A percentile compares a stretch with the other conserved stretches of the same genome.
These are phyloP conservation scores for Globisporangium parvum DNA, from an alignment of 352 stramenopile genomes.

Conservation along the genomic window DNA sequence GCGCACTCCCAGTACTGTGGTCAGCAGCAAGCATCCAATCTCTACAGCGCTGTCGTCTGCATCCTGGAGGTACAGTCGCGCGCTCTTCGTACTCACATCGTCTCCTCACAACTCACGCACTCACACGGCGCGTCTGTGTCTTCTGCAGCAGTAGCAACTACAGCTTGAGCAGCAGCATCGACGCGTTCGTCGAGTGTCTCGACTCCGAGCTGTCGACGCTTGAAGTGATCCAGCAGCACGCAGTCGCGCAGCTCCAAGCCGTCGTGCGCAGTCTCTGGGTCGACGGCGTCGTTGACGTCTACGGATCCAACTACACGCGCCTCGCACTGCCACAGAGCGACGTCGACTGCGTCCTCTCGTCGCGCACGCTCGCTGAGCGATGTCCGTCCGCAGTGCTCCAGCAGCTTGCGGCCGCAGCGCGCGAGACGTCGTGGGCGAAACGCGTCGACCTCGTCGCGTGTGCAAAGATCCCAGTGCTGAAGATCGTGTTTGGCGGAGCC, in stretches of 20 bases:
- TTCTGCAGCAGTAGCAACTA: conserved; percentile 1
- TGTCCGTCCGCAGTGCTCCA: conserved; percentile 87
- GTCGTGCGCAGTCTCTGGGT: conserved; percentile 69
- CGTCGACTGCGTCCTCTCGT: conserved; percentile 94
- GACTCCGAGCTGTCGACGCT: conserved; percentile 35
- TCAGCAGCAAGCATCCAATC: neutral
- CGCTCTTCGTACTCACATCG: no score
- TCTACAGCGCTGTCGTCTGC: neutral
- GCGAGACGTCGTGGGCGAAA: conserved; percentile 64
- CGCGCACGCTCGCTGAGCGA: conserved; percentile 69
- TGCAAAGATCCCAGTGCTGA: conserved; percentile 95
- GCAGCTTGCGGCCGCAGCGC: conserved; percentile 79
- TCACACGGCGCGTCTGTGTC: neutral
- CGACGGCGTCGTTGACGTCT: conserved; percentile 91
- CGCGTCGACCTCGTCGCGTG: conserved; percentile 91
- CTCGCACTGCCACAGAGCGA: conserved; percentile 94
- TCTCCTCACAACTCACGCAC: no score
- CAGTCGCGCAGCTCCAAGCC: conserved; percentile 38
- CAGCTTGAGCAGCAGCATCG: conserved; percentile 41
- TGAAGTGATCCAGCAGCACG: conserved; percentile 38
- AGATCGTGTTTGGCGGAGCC: conserved; percentile 62
- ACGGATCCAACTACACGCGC: conserved; percentile 95
- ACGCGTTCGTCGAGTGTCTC: conserved; percentile 46
- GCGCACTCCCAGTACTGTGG: no score
- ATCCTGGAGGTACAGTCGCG: no score